Base-by-base conservation (phyloP, 192 early-diverging fungal genomes). In the Backusella macrospora region DNA sequence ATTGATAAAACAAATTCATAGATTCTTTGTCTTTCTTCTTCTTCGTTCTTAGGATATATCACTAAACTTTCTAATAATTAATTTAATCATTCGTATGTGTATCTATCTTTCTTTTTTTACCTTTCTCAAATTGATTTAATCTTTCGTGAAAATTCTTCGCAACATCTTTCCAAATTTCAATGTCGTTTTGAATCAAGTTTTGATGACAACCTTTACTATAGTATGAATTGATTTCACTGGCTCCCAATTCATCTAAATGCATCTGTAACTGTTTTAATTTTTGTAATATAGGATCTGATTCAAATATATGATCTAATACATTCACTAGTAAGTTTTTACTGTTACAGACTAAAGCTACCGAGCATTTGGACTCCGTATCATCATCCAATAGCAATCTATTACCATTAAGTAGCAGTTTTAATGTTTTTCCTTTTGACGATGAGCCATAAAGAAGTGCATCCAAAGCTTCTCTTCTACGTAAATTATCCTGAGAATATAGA, bases 191-290 rank as follows among this genome's bases (percentile, higher is more conserved):
- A 8, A 9, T 39, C 15, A 79, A 63, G 0, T 71, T 15, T 18
- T 62, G 48, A 6, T 72, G 16, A 21, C 49, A 43, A 14, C 68
- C 18, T 37, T 72, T 34, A 34, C 29, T 26, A 49, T 70, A 74
- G 34, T 82, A 34, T 4, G 62, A 23, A 63, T 68, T 59, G 8
- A 85, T 66, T 18, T 79, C 82, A 45, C 89, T 88, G 29, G 88
- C 79, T 23, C 88, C 89, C 39, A 81, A 71, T 40, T 66, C 64
- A 74, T 90, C 89, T 49, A 89, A 71, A 42, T 39, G 26, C 37
- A 46, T 68, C 70, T 90, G 89, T 37, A 82, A 67, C 6, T 64
- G 29, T 10, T 71, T 77, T 14, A 90, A 74, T 8, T 72, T 74
- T 4, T 63, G 21, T 64, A 90, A 71, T 10, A 89, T 49, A 10